Evolutionary conservation across 768 basidiomycete genomes (phyloP), one percentile per base, ranked within the genome.

Genomic region (Serendipita sp.): DNA sequence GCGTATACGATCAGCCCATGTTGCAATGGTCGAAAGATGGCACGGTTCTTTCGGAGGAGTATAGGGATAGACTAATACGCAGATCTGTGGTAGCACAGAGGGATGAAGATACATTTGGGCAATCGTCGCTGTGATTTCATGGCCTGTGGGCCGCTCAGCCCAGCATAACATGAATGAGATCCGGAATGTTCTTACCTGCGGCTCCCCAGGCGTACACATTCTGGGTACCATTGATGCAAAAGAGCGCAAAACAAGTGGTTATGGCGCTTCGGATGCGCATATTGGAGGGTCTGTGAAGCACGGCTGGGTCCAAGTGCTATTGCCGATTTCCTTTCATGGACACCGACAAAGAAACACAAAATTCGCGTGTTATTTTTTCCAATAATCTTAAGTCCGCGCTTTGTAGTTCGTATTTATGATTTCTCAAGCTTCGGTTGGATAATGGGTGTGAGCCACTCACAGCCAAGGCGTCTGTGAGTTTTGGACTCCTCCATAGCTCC

Each of bases 51-150:
- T 8, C 73, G 76, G 32, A 73, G 74, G 66, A 75, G 74, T 67
- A 85, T 79, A 68, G 96, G 84, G 69, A 97, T 85, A 60, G 24
- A 60, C 56, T 32, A 60, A 8, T 34, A 76, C 73, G 68, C 87
- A 89, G 64, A 96, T 75, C 37, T 78, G 79, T 1, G 82, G 78
- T 45, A 86, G 78, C 3, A 86, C 85, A 1, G 76, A 76, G 0
- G 89, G 89, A 72, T 90, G 82, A 2, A 97, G 81, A 72, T 96
- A 84, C 66, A 94, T 90, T 72, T 97, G 88, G 0, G 95, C 95
- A 65, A 98, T 88, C 3, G 93, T 95, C 0, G 93, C 94, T 3
- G 92, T 83, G 37, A 96, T 86, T 76, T 96, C 89, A 70, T 97
- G 94, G 2, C 94, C 92, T 84, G 67, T 30, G 8, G 66, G 8